A percentile compares a stretch with the other conserved stretches of the same genome.
phyloP scores from a whole-genome alignment of 306 rosid species.

The Rosa persica region DNA sequence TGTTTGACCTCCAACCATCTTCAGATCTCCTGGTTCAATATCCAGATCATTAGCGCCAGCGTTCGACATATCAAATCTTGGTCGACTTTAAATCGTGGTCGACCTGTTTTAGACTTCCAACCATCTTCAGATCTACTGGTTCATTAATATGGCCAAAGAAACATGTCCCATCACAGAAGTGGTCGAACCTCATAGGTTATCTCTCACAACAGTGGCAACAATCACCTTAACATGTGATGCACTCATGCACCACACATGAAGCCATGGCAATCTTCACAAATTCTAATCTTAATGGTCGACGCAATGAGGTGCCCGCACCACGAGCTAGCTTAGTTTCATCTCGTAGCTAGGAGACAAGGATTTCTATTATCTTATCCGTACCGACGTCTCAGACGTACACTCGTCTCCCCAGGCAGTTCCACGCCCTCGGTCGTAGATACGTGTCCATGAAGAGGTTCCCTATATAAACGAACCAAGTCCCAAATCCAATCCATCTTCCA shows the following conservation, averaged over 20 bases:
- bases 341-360: neutral
- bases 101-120: neutral
- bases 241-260: slow-evolving; percentile 57
- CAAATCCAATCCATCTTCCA: neutral
- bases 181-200: slow-evolving; percentile 68
- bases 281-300: slow-evolving; percentile 63
- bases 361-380: neutral
- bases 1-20: no score
- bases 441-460: neutral
- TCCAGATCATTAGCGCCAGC: neutral
- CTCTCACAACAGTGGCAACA: slow-evolving; percentile 59
- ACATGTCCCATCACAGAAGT: slow-evolving; percentile 61
- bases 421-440: neutral
- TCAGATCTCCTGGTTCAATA: neutral
- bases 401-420: neutral
- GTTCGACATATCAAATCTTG: neutral
- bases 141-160: slow-evolving; percentile 59
- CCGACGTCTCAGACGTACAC: neutral
- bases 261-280: slow-evolving; percentile 73
- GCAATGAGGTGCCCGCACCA: slow-evolving; percentile 48
- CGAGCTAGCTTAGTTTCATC: slow-evolving; percentile 46
- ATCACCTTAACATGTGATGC: slow-evolving; percentile 24
- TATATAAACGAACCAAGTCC: neutral
- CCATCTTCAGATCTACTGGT: neutral
- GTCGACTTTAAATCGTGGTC: neutral